A percentile compares a stretch with the other conserved stretches of the same genome.
phyloP scores from a whole-genome alignment of 2,329 filamentous ascomycete species.

The Pseudovirgaria hyperparasitica region DNA sequence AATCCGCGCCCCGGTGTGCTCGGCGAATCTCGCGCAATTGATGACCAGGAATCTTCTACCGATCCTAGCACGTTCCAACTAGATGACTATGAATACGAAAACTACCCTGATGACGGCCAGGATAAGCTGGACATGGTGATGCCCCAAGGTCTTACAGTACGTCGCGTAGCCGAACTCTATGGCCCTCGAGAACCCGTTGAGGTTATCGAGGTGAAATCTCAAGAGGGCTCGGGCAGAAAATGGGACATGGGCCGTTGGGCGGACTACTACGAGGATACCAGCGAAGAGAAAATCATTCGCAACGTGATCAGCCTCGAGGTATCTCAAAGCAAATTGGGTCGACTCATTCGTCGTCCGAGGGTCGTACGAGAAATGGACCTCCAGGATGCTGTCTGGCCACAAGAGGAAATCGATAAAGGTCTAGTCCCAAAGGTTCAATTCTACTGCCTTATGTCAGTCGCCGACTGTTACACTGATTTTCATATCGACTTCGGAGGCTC shows the following conservation, averaged over 20 bases:
- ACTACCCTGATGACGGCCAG: constrained; percentile 46
- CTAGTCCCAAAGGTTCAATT: constrained; percentile 53
- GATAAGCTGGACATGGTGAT: constrained; percentile 58
- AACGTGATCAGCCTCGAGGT: constrained; percentile 61
- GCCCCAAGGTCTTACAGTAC: constrained; percentile 49
- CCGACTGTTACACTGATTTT: constrained; percentile 59
- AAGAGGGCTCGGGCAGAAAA: constrained; percentile 50
- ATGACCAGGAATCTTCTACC: background rate
- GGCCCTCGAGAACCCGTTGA: constrained; percentile 50
- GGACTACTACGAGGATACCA: constrained; percentile 52
- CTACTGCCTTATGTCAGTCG: constrained; percentile 58
- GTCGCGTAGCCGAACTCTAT: constrained; percentile 50
- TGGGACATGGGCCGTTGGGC: constrained; percentile 56
- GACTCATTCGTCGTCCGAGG: constrained; percentile 48
- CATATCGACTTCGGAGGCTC: constrained; percentile 62
- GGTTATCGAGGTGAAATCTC: constrained; percentile 58
- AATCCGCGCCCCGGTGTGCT: constrained; percentile 39
- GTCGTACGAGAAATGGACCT: constrained; percentile 52
- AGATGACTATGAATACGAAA: constrained; percentile 35
- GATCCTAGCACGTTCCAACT: constrained; percentile 10
- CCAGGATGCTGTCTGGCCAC: constrained; percentile 43
- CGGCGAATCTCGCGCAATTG: constrained; percentile 6
- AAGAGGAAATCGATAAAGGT: constrained; percentile 38
- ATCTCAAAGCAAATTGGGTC: constrained; percentile 49
- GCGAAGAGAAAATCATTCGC: constrained; percentile 46